Evolutionary conservation across 345 rosid species (phyloP), one percentile per base, ranked within the genome.

Genomic region (Gossypium anomalum): DNA sequence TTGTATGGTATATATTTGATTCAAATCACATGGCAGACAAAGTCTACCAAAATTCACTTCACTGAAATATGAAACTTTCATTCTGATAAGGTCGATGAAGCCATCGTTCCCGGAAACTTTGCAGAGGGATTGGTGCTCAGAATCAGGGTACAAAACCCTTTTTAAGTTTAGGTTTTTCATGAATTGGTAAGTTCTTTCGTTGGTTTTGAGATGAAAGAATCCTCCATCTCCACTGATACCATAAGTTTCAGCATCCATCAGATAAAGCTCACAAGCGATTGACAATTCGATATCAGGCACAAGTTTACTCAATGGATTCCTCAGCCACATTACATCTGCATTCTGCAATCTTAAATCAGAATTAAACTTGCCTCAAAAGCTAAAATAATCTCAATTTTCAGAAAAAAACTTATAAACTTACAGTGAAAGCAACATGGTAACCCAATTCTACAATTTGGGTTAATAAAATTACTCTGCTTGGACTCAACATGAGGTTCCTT

Each of bases 261-360:
- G 38, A 68, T 58, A 34, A 57, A 75, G 71, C 69, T 80, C 72
- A n/a, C 88, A 87, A 5, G 81, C 81, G 56, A 79, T 71, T 49
- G 83, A 70, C 22, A 90, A 0, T 41, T 67, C 66, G 29, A 47
- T 4, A 1, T 1, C 0, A 12, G 63, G 15, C 41, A 56, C 1
- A 7, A 87, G 56, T 2, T 49, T 75, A 38, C 44, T 16, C 44
- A 85, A 25, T 47, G 92, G 97, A 77, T 88, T 85, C 77, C 84
- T 82, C 15, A 89, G 25, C 93, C 91, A 87, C 86, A 85, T 78
- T 22, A 81, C 86, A 65, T 89, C 88, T 51, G 83, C 85, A 67
- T 87, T 88, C 93, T 86, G 82, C 73, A 80, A 22, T 7, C 43
- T 71, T 23, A 7, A 69, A 6, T 9, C 19, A 5, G 17, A 29